Evolutionary conservation across 768 basidiomycete genomes (phyloP).

Genomic region (Mycena rosella): DNA sequence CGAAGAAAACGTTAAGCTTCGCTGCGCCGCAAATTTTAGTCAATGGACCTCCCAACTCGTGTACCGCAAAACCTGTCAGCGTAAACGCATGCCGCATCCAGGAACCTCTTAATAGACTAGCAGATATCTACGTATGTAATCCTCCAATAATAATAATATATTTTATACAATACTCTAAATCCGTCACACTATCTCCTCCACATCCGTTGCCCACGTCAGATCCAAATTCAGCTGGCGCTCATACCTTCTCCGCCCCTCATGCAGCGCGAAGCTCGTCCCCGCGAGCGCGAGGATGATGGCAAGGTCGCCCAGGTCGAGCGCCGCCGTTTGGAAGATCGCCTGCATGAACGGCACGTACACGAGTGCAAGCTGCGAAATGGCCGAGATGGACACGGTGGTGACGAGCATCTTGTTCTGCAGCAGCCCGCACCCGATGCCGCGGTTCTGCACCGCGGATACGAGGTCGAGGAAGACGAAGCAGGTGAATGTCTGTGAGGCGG

Average conservation of each 20-base stretch:
- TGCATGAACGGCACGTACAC: constrained; percentile 95
- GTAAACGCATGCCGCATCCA: no score
- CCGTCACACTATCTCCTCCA: constrained; percentile 71
- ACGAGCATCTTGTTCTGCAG: constrained; percentile 91
- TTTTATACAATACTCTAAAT: not conserved
- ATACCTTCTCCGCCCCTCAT: constrained; percentile 84
- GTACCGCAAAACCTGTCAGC: no score
- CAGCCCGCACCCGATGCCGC: constrained; percentile 88
- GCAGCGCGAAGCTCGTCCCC: constrained; percentile 71
- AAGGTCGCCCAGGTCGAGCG: constrained; percentile 77
- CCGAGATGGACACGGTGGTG: constrained; percentile 88
- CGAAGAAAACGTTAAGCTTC: not conserved
- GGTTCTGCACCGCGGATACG: constrained; percentile 94
- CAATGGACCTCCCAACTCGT: no score
- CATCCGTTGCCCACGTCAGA: constrained; percentile 60
- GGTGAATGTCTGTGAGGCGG: constrained; percentile 90
- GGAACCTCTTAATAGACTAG: no score
- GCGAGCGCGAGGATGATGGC: constrained; percentile 77
- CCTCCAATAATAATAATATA: not conserved
- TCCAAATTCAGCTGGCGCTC: constrained; percentile 75
- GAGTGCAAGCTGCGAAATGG: constrained; percentile 84
- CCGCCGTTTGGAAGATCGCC: constrained; percentile 92
- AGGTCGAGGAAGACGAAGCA: constrained; percentile 98
- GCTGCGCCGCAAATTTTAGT: no score
- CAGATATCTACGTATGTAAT: no score